Evolutionary conservation across 2,329 filamentous ascomycete genomes (phyloP).

Genomic region (Fusarium paranaense): DNA sequence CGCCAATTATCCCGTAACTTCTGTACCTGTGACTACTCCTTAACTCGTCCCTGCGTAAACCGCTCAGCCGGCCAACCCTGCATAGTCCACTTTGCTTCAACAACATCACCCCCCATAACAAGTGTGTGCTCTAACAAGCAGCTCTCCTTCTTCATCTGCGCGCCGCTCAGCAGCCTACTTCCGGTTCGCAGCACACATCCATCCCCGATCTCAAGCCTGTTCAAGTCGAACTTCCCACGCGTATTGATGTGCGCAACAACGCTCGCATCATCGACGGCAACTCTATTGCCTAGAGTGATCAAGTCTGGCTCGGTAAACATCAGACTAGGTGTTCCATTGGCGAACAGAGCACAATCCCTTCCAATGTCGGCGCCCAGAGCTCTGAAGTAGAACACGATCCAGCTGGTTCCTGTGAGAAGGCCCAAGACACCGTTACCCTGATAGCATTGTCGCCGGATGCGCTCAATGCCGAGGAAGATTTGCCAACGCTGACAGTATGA

Average conservation of each 20-base stretch:
- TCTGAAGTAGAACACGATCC: conserved; percentile 64
- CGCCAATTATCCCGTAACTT: background rate
- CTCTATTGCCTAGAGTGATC: conserved; percentile 63
- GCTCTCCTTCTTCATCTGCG: conserved; percentile 63
- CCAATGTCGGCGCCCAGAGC: conserved; percentile 65
- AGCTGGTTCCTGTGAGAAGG: conserved; percentile 65
- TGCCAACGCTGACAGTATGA: conserved; percentile 70
- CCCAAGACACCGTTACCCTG: conserved; percentile 62
- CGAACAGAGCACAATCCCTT: conserved; percentile 65
- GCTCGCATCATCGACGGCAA: conserved; percentile 66
- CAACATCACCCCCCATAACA: conserved; percentile 67
- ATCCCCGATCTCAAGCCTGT: conserved; percentile 61
- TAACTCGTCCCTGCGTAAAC: conserved; percentile 3
- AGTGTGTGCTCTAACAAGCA: conserved; percentile 69
- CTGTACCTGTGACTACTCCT: background rate
- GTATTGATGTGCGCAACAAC: conserved; percentile 69
- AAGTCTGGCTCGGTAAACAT: conserved; percentile 70
- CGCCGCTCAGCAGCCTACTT: conserved; percentile 64
- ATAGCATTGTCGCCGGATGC: conserved; percentile 62
- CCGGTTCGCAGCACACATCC: conserved; percentile 64
- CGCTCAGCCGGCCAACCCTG: conserved; percentile 64
- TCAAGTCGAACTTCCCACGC: conserved; percentile 66
- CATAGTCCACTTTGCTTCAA: conserved; percentile 61
- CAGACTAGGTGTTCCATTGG: conserved; percentile 62
- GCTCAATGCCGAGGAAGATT: conserved; percentile 63